Evolutionary conservation across 2,329 filamentous ascomycete genomes (phyloP).

Genomic region (Chaetomium sp.): DNA sequence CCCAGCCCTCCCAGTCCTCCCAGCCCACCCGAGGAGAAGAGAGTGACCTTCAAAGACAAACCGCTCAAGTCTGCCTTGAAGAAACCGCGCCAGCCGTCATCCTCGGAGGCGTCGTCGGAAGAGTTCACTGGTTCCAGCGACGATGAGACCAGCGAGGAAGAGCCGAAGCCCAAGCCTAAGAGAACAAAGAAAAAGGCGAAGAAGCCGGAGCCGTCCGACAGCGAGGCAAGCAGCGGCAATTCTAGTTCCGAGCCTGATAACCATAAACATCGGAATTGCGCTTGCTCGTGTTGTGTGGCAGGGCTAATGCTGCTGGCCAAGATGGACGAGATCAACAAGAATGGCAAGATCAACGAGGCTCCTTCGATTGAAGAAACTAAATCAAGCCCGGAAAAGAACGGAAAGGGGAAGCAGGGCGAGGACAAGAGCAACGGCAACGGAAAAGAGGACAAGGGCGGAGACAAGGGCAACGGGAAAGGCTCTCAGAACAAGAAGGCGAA

Average conservation of each 20-base stretch:
- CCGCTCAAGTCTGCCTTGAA: constrained; percentile 46
- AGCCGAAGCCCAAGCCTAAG: not conserved
- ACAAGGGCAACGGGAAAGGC: constrained; percentile 19
- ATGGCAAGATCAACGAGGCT: constrained; percentile 18
- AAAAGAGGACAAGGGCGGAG: constrained; percentile 13
- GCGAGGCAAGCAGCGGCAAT: constrained; percentile 14
- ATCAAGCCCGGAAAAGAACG: not conserved
- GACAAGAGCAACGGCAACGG: constrained; percentile 11
- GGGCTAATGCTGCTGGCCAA: constrained; percentile 37
- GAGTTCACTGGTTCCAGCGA: constrained; percentile 19
- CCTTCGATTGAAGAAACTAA: not conserved
- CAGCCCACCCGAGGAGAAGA: constrained; percentile 40
- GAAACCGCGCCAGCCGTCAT: constrained; percentile 26
- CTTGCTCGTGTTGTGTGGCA: constrained; percentile 40
- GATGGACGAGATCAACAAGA: constrained; percentile 30
- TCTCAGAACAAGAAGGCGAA: constrained; percentile 6
- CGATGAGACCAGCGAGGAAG: constrained; percentile 19
- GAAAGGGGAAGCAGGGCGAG: constrained; percentile 13
- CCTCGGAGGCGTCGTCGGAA: constrained; percentile 16
- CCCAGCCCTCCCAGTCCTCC: not conserved
- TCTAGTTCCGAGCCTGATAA: constrained; percentile 12
- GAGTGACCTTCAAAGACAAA: constrained; percentile 47
- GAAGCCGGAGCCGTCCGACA: constrained; percentile 31
- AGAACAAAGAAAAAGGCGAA: constrained; percentile 23
- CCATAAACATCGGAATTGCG: constrained; percentile 40